Percentiles rank a stretch among this genome's conserved stretches.
phyloP scores from a whole-genome alignment of 441 rosid species.

The Gossypium laxum region DNA sequence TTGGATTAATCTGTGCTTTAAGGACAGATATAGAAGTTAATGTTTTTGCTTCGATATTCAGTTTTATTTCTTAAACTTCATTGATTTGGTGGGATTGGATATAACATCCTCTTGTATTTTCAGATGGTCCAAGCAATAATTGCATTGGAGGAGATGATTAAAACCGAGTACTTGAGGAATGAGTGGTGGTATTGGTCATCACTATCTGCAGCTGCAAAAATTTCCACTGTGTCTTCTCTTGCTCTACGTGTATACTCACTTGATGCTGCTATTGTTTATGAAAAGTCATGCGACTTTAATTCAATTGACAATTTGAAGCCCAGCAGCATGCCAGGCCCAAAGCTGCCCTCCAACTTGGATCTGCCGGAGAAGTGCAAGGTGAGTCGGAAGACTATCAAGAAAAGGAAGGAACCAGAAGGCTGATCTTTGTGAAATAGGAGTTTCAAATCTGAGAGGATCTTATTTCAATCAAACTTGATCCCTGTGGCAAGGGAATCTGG shows the following conservation, averaged over 20 bases:
- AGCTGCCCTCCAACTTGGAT: slow-evolving; percentile 35
- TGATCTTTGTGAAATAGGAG: slow-evolving; percentile 20
- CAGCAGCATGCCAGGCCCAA: slow-evolving; percentile 26
- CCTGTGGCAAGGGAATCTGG: slow-evolving; percentile 7
- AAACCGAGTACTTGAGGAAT: slow-evolving; percentile 61
- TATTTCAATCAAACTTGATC: slow-evolving; percentile 2
- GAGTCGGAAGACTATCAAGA: slow-evolving; percentile 64
- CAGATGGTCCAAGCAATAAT: slow-evolving; percentile 90
- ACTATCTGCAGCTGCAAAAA: slow-evolving; percentile 77
- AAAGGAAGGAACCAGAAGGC: slow-evolving; percentile 82
- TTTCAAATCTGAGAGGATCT: neutral
- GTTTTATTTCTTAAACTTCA: slow-evolving; percentile 2
- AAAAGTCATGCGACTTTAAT: slow-evolving; percentile 34
- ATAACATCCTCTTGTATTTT: neutral
- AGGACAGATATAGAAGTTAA: neutral
- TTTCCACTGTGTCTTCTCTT: slow-evolving; percentile 67
- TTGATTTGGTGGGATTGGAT: neutral
- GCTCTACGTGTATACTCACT: slow-evolving; percentile 76
- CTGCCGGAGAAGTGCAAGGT: slow-evolving; percentile 46
- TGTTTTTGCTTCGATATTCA: neutral
- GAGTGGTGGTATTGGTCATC: slow-evolving; percentile 99
- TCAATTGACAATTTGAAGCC: slow-evolving; percentile 34
- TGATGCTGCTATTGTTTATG: slow-evolving; percentile 73
- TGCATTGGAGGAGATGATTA: slow-evolving; percentile 80
- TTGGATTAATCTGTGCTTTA: neutral